Conservation (phyloP, 2,329 filamentous ascomycete genomes). For the Bisporella sp. region DNA sequence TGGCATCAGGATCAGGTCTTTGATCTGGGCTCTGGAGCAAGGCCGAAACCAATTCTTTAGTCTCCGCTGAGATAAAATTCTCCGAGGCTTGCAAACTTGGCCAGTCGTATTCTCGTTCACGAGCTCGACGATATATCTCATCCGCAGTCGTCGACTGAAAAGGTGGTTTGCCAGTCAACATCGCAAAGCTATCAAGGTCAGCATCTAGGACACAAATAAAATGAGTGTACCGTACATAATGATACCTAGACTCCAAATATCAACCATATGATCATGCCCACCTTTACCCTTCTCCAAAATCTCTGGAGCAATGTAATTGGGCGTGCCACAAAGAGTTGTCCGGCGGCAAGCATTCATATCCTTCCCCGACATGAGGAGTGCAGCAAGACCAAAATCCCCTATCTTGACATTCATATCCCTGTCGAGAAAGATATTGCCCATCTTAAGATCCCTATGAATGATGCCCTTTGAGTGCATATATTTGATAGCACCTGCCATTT, state of each 20-base stretch:
- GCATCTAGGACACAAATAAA: slow-evolving; percentile 15
- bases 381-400: slow-evolving; percentile 92
- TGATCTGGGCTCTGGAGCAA: slow-evolving; percentile 70
- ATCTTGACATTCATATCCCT: slow-evolving; percentile 96
- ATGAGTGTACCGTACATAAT: slow-evolving; percentile 62
- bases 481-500: slow-evolving; percentile 94
- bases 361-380: slow-evolving; percentile 82
- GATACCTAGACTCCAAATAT: slow-evolving; percentile 96
- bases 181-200: slow-evolving; percentile 63
- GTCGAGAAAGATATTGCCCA: slow-evolving; percentile 96
- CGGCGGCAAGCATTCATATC: slow-evolving; percentile 77
- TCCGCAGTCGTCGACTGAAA: slow-evolving; percentile 90
- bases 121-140: slow-evolving; percentile 70
- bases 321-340: slow-evolving; percentile 92
- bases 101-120: slow-evolving; percentile 73
- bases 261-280: slow-evolving; percentile 95
- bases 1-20: slow-evolving; percentile 68
- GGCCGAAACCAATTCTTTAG: slow-evolving; percentile 70
- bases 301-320: slow-evolving; percentile 97
- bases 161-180: slow-evolving; percentile 92
- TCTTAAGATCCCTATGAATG: slow-evolving; percentile 94
- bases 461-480: slow-evolving; percentile 96
- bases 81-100: slow-evolving; percentile 57
- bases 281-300: slow-evolving; percentile 91
- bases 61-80: slow-evolving; percentile 66